Evolutionary conservation across 2,329 filamentous ascomycete genomes (phyloP), one percentile per base, ranked within the genome.

Genomic region (Colletotrichum lindemuthianum): DNA sequence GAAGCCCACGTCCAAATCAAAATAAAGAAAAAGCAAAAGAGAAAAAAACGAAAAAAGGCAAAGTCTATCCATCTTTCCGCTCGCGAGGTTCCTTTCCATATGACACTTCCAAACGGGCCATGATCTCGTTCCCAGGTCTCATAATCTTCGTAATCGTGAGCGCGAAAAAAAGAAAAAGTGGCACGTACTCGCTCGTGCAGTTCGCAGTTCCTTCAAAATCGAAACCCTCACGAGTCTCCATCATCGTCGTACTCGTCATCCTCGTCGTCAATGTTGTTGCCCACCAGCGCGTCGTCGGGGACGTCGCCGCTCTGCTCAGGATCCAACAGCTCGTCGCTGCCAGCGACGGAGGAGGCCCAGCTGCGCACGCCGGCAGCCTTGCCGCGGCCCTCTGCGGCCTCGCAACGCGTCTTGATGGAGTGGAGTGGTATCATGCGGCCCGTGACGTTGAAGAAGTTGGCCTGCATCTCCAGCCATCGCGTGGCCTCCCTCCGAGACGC

Each of bases 391-490:
- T 76, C 76, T 0, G 70, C 73, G 10, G 59, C 58, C 60, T 76
- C 76, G n/a, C 74, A 73, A 60, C 74, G 77, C 24, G 68, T 70
- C 44, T 74, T 74, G 49, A 82, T 73, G n/a, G 76, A 68, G 39
- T 76, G 73, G 8, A 78, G 68, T 1, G 78, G 75, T 0, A 82
- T 70, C 73, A 80, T 75, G 7, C 76, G 72, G 4, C 80, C 80
- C 0, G 79, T 82, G 48, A 71, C 76, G 61, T 82, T 81, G 70
- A 73, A 78, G 58, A 82, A 81, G 52, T 76, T 77, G 36, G 79
- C 77, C 65, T 82, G 80, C 71, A 81, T 76, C 64, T 81, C 76
- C 1, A 81, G 71, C 77, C 78, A 81, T 32, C 72, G 73, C 34
- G 71, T 71, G 16, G 66, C 70, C 50, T 74, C 72, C 41, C 74